Conservation (phyloP, 768 basidiomycete genomes). For the Collybia sp. region DNA sequence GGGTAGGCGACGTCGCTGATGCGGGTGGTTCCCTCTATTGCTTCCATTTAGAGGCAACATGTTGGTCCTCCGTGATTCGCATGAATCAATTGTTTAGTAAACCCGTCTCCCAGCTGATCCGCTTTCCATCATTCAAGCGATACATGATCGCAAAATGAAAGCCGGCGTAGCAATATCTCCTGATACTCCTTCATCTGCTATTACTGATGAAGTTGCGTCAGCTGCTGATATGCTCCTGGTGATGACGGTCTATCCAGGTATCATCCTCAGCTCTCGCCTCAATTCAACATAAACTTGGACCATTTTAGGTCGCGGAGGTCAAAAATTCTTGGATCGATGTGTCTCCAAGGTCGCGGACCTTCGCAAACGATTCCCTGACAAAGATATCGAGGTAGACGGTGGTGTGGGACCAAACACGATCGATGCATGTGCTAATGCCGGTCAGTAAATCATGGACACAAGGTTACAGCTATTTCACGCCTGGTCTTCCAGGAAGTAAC, state of each 20-base stretch:
- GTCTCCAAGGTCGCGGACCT: conserved; percentile 91
- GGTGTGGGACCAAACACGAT: conserved; percentile 93
- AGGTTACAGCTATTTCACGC: neutral
- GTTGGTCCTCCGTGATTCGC: conserved; percentile 36
- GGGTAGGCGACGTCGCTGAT: conserved; percentile 94
- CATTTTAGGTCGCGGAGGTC: conserved; percentile 77
- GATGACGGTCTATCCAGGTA: conserved; percentile 97
- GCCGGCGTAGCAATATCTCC: conserved; percentile 97
- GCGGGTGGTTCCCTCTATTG: conserved; percentile 95
- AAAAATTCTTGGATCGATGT: conserved; percentile 92
- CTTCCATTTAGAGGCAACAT: conserved; percentile 93
- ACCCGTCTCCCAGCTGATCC: conserved; percentile 48
- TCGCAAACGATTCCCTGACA: conserved; percentile 84
- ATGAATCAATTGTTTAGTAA: neutral
- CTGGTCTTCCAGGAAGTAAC: conserved; percentile 71
- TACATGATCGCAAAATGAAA: conserved; percentile 83
- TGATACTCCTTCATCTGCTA: conserved; percentile 83
- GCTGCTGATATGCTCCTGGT: conserved; percentile 94
- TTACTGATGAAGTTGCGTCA: conserved; percentile 80
- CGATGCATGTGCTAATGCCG: conserved; percentile 84
- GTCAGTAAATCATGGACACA: conserved; percentile 29
- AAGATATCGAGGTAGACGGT: conserved; percentile 98
- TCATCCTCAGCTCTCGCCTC: neutral
- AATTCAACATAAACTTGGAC: neutral
- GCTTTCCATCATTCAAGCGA: conserved; percentile 69